These are phyloP conservation scores for Skeletonema potamos DNA, from an alignment of 108 stramenopile species.

Conservation along the genomic window DNA sequence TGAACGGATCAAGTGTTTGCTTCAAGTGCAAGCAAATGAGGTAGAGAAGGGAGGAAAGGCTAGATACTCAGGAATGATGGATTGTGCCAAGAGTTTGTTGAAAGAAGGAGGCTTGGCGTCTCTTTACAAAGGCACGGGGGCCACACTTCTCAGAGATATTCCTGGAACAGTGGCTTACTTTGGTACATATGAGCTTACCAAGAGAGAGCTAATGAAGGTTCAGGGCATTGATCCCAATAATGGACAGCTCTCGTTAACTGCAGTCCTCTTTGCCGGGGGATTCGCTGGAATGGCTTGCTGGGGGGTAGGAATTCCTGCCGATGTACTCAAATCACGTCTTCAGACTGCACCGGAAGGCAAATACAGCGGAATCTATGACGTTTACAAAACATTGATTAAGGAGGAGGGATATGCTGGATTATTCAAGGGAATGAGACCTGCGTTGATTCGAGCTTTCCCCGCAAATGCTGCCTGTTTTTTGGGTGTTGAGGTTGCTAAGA, in stretches of 20 bases:
- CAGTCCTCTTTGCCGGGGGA: constrained; percentile 82
- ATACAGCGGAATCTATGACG: constrained; percentile 66
- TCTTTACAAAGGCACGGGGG: constrained; percentile 78
- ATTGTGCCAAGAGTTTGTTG: constrained; percentile 64
- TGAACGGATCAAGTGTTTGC: constrained; percentile 89
- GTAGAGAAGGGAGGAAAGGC: constrained; percentile 57
- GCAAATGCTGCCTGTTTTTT: constrained; percentile 93
- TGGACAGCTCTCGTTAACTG: constrained; percentile 59
- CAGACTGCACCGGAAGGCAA: constrained; percentile 83
- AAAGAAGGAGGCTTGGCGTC: constrained; percentile 74
- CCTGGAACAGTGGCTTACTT: constrained; percentile 90
- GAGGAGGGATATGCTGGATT: constrained; percentile 82
- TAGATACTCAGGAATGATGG: constrained; percentile 72
- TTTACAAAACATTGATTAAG: constrained; percentile 66
- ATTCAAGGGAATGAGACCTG: constrained; percentile 82
- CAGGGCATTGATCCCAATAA: constrained; percentile 71
- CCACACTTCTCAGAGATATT: constrained; percentile 84
- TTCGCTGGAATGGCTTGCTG: constrained; percentile 89
- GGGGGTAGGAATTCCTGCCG: constrained; percentile 84
- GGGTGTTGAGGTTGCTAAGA: constrained; percentile 82
- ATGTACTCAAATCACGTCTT: constrained; percentile 82
- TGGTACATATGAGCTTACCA: constrained; percentile 78
- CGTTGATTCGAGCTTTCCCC: constrained; percentile 90
- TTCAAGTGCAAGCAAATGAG: constrained; percentile 78
- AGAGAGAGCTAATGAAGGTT: constrained; percentile 58